Percentiles rank a stretch among this genome's conserved stretches.
Conservation (phyloP, 495 filamentous ascomycete species). For the Hypoxylon crocopeplum region DNA sequence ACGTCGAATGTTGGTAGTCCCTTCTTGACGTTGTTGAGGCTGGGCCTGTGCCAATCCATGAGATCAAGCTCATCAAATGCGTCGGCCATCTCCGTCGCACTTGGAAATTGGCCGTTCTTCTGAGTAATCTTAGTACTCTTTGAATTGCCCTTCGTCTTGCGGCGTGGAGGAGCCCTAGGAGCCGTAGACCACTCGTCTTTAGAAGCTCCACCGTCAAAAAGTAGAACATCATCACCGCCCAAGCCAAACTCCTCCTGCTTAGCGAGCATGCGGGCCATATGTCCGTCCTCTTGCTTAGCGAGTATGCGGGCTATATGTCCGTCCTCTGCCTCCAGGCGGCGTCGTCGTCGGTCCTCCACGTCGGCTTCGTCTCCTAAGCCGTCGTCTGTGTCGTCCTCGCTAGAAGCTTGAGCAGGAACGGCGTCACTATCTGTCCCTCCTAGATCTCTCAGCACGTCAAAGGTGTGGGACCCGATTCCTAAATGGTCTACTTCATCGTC, state of each 20-base stretch:
- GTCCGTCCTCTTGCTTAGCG: conserved; percentile 68
- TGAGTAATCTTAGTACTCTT: conserved; percentile 31
- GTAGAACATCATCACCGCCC: conserved; percentile 60
- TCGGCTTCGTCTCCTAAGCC: conserved; percentile 35
- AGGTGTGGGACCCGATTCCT: conserved; percentile 26
- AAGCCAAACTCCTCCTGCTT: conserved; percentile 74
- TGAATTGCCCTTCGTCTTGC: conserved; percentile 35
- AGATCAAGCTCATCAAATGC: conserved; percentile 81
- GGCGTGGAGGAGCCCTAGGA: conserved; percentile 12
- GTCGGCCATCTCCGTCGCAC: conserved; percentile 69
- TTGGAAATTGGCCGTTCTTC: conserved; percentile 56
- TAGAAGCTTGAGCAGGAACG: conserved; percentile 24
- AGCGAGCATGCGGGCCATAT: conserved; percentile 64
- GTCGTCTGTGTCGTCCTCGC: conserved; percentile 25
- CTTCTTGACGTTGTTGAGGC: conserved; percentile 43
- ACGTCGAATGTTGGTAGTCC: conserved; percentile 60
- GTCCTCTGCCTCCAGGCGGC: conserved; percentile 52
- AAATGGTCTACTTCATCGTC: conserved; percentile 29
- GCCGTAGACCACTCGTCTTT: conserved; percentile 24
- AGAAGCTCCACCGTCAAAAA: conserved; percentile 52
- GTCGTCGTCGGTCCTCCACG: conserved; percentile 42
- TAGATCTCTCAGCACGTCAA: conserved; percentile 52
- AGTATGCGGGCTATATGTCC: conserved; percentile 66
- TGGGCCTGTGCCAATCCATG: conserved; percentile 78
- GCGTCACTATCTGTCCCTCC: conserved; percentile 53